Base-by-base conservation (phyloP, 129 eudicot species). In the Erigeron canadensis region DNA sequence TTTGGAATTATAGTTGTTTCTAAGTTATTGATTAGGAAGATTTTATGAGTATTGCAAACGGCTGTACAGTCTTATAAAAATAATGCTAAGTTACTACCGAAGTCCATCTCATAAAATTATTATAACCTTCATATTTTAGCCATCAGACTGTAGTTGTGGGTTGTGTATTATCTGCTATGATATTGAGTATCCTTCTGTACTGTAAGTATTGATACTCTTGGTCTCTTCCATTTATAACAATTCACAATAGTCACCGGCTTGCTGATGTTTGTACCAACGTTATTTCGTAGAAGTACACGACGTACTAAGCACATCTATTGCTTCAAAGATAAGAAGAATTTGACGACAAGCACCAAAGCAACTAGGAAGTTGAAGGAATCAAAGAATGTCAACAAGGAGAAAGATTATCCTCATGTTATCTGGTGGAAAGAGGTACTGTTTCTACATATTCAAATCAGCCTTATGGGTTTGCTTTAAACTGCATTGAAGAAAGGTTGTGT, bases 361-460 rank as follows among this genome's bases (percentile, higher is more conserved):
- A 50, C 79, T 19, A 86, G 77, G 67, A 85, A 75, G 45, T 50
- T 37, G 21, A 87, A 77, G 64, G 85, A 79, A 50, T 54, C 12
- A 21, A 82, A 71, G 39, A 21, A 57, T 80, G 73, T 71, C 39
- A 42, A 68, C 37, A 86, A 87, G 43, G 88, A 84, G 38, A 89
- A 84, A 77, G 86, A 87, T 77, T 73, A 75, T 67, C 64, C 86
- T 55, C 87, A 93, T 74, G 69, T 89, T 70, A 34, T 84, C 44
- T 93, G 98, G 98, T 93, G 98, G 98, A 87, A 89, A 61, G 98
- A 93, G 98, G 98, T 93, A 51, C 45, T 47, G 1, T 40, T n/a
- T 44, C 13, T 70, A 56, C 48, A 55, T 81, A 50, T 55, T 39
- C 54, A 28, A 57, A 44, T 57, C 63, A 42, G 72, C 43, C 22